Evolutionary conservation across 257 asterid species (phyloP).

Genomic region (Nicotiana obtusifolia): DNA sequence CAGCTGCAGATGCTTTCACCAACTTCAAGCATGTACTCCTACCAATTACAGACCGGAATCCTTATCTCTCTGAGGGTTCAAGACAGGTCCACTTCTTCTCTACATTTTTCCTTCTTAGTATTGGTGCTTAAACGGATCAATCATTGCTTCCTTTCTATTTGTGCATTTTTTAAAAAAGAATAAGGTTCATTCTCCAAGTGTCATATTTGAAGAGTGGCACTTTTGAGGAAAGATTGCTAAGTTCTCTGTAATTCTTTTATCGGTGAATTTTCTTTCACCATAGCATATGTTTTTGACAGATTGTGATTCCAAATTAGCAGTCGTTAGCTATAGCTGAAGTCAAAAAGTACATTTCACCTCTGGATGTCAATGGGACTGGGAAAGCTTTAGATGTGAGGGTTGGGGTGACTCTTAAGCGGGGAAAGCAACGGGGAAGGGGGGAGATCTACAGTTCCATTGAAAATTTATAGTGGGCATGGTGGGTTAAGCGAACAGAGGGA

Average conservation of each 20-base stretch:
- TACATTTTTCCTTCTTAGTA: not conserved
- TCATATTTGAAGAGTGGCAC: not conserved
- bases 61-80: conserved; percentile 89
- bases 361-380: not conserved
- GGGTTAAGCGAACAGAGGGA: not conserved
- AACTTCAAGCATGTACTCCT: conserved; percentile 84
- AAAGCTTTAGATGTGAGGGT: not conserved
- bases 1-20: conserved; percentile 45
- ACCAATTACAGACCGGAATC: conserved; percentile 85
- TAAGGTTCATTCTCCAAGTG: not conserved
- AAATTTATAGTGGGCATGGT: not conserved
- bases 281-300: not conserved
- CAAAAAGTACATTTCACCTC: not conserved
- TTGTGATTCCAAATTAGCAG: not conserved
- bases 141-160: not conserved
- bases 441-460: not conserved
- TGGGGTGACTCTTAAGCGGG: not conserved
- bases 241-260: not conserved
- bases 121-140: not conserved
- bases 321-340: not conserved
- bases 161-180: not conserved
- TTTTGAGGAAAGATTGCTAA: not conserved
- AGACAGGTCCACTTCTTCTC: conserved; percentile 53
- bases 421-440: not conserved
- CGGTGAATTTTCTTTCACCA: not conserved